Evolutionary conservation across 805 yeast genomes (phyloP).

Genomic region (Suhomyces pyralidae): DNA sequence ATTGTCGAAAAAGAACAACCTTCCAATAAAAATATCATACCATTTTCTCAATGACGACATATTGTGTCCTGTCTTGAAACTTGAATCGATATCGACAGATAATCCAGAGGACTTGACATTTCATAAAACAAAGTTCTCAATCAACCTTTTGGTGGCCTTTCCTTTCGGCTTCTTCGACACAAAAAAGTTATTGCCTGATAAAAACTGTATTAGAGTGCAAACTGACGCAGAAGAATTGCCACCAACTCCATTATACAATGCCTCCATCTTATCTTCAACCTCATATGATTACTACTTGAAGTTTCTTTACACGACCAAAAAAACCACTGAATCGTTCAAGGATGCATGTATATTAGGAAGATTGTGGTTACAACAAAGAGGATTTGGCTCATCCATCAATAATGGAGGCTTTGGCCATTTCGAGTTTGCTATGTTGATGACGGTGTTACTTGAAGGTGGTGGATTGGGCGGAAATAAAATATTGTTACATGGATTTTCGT

Average conservation of each 20-base stretch:
- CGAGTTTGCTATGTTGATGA: conserved; percentile 80
- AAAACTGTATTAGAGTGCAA: conserved; percentile 78
- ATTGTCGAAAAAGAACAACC: conserved; percentile 49
- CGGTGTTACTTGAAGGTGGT: conserved; percentile 81
- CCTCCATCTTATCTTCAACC: conserved; percentile 69
- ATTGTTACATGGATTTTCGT: conserved; percentile 81
- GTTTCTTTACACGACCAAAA: conserved; percentile 70
- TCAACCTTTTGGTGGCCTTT: conserved; percentile 71
- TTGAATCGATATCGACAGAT: conserved; percentile 54
- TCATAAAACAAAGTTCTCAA: conserved; percentile 63
- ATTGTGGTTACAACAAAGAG: conserved; percentile 88
- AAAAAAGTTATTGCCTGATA: conserved; percentile 73
- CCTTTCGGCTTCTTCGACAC: conserved; percentile 69
- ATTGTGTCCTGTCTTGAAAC: conserved; percentile 67
- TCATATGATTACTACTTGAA: conserved; percentile 68
- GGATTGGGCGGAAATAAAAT: conserved; percentile 73
- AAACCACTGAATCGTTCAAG: conserved; percentile 73
- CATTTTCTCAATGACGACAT: conserved; percentile 72
- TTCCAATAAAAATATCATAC: conserved; percentile 62
- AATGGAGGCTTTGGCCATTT: conserved; percentile 89
- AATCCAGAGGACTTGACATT: conserved; percentile 52
- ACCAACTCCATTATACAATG: conserved; percentile 86
- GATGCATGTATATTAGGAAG: conserved; percentile 87
- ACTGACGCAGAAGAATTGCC: conserved; percentile 44
- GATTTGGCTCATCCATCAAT: conserved; percentile 60